Evolutionary conservation across 176 grass and related monocot genomes (phyloP).

Genomic region (Hsuehochloa calcarea): DNA sequence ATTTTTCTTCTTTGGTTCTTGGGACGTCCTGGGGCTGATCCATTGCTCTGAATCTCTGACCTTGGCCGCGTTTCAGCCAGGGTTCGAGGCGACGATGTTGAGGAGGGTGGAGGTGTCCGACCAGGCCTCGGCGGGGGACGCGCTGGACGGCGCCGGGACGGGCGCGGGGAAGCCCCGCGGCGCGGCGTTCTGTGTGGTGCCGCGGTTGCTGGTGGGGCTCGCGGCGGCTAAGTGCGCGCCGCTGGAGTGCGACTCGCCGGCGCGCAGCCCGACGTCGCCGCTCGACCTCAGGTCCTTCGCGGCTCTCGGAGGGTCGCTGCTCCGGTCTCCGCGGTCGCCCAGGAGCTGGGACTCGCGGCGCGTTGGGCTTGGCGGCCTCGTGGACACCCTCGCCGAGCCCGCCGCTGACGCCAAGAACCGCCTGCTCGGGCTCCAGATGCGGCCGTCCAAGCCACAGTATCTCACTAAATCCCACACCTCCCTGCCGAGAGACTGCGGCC

Average conservation of each 20-base stretch:
- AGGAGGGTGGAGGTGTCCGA: constrained; percentile 43
- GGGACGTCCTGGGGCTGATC: neutral
- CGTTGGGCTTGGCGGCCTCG: constrained; percentile 66
- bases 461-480: constrained; percentile 26
- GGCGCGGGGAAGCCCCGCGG: constrained; percentile 37
- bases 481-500: constrained; percentile 47
- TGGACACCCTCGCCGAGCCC: constrained; percentile 48
- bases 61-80: neutral
- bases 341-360: constrained; percentile 70
- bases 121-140: constrained; percentile 26
- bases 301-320: constrained; percentile 32
- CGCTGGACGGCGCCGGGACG: constrained; percentile 22
- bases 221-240: constrained; percentile 35
- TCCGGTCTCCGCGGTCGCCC: constrained; percentile 51
- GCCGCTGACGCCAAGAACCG: constrained; percentile 27
- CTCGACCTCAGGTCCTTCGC: constrained; percentile 66
- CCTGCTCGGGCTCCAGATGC: constrained; percentile 35
- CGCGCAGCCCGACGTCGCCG: constrained; percentile 82
- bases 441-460: constrained; percentile 15
- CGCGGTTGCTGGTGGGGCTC: constrained; percentile 63
- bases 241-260: constrained; percentile 52
- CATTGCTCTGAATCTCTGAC: neutral
- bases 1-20: neutral
- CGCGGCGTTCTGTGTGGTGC: constrained; percentile 51
- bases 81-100: constrained; percentile 32